phyloP scores from a whole-genome alignment of 139 green algal genomes.

The Asterochloris sp. region DNA sequence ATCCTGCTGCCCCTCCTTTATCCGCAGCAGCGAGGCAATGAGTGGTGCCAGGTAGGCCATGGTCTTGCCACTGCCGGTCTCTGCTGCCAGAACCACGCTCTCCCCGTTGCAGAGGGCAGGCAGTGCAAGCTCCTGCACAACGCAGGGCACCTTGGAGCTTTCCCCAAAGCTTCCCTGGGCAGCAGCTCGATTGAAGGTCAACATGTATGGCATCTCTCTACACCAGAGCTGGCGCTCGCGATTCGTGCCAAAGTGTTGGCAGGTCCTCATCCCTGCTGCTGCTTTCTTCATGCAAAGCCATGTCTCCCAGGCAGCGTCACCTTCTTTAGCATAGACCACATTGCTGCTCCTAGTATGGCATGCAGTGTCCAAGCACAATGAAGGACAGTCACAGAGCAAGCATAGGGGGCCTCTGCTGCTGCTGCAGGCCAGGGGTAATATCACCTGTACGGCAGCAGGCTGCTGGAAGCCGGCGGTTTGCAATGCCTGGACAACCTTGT shows the following conservation, averaged over 20 bases:
- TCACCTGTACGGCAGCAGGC: constrained; percentile 55
- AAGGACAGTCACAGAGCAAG: too few relatives aligned
- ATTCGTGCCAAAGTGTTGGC: neutral
- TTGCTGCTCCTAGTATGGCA: too few relatives aligned
- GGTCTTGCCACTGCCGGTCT: constrained; percentile 98
- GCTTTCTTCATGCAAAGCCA: neutral
- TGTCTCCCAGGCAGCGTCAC: too few relatives aligned
- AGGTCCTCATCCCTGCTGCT: neutral
- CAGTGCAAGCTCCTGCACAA: constrained; percentile 53
- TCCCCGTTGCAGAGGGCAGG: constrained; percentile 48
- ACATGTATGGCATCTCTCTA: neutral
- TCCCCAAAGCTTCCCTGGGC: neutral
- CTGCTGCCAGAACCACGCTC: constrained; percentile 84
- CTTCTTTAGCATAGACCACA: too few relatives aligned
- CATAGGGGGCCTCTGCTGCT: neutral
- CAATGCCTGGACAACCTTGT: constrained; percentile 32
- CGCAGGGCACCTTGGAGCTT: neutral
- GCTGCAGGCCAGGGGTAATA: neutral
- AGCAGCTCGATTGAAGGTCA: neutral
- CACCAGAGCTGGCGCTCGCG: neutral
- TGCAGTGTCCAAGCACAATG: too few relatives aligned
- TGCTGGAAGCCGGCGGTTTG: constrained; percentile 34
- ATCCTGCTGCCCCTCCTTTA: constrained; percentile 5
- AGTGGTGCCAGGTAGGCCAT: constrained; percentile 89
- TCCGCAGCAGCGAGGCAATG: constrained; percentile 40